A percentile compares a stretch with the other conserved stretches of the same genome.
Conservation (phyloP, 2,329 filamentous ascomycete species). For the Verticillium longisporum region DNA sequence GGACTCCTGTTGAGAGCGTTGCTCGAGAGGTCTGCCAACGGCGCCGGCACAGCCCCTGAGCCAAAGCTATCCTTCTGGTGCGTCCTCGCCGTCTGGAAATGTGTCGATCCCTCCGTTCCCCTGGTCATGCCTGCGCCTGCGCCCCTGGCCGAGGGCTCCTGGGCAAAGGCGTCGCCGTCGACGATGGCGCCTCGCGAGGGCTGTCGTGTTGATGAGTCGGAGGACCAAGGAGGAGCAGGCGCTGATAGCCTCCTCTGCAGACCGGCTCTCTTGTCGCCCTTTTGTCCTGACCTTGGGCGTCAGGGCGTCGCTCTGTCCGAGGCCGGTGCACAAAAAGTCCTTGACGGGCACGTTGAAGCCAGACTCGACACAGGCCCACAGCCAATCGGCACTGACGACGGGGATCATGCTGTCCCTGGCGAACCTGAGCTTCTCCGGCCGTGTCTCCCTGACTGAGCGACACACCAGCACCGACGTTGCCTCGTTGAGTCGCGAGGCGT, state of each 20-base stretch:
- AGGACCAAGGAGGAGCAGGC: background rate
- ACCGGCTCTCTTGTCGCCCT: slow-evolving; percentile 2
- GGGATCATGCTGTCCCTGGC: slow-evolving; percentile 71
- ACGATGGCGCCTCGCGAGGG: slow-evolving; percentile 18
- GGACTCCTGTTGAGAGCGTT: slow-evolving; percentile 35
- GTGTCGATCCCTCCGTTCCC: slow-evolving; percentile 15
- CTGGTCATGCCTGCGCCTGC: slow-evolving; percentile 1
- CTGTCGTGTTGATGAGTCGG: background rate
- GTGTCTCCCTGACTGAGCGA: slow-evolving; percentile 47
- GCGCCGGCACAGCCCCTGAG: slow-evolving; percentile 19
- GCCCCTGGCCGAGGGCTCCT: slow-evolving; percentile 15
- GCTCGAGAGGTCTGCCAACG: slow-evolving; percentile 33
- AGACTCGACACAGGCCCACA: slow-evolving; percentile 70
- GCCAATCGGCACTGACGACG: slow-evolving; percentile 75
- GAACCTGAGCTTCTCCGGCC: slow-evolving; percentile 71
- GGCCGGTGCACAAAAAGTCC: slow-evolving; percentile 39
- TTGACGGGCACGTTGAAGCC: slow-evolving; percentile 40
- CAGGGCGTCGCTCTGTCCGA: slow-evolving; percentile 18
- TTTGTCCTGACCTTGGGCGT: slow-evolving; percentile 3
- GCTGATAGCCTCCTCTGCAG: slow-evolving; percentile 9
- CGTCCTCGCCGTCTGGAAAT: slow-evolving; percentile 34
- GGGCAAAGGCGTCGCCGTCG: slow-evolving; percentile 33
- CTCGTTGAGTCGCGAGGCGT: slow-evolving; percentile 69
- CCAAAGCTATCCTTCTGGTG: slow-evolving; percentile 22
- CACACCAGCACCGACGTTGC: slow-evolving; percentile 75